Conservation (phyloP, 306 rosid genomes). For the Vigna angularis region DNA sequence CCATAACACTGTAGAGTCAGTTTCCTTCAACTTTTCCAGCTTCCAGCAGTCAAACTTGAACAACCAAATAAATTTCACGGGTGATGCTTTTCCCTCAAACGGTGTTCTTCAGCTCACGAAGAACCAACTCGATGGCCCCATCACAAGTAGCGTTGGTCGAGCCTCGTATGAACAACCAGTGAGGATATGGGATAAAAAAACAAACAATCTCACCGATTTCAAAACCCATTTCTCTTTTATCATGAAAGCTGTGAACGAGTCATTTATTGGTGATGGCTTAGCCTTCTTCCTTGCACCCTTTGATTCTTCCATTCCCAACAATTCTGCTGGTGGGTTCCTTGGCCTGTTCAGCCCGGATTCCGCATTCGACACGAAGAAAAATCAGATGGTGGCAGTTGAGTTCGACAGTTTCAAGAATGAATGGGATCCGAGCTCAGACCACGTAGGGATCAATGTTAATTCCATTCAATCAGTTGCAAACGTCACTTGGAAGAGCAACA, state of each 20-base stretch:
- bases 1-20: slow-evolving; percentile 41
- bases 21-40: slow-evolving; percentile 58
- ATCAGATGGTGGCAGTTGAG: slow-evolving; percentile 75
- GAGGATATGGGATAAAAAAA: slow-evolving; percentile 61
- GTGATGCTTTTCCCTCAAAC: slow-evolving; percentile 58
- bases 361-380: slow-evolving; percentile 45
- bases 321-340: slow-evolving; percentile 68
- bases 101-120: slow-evolving; percentile 67
- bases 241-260: slow-evolving; percentile 37
- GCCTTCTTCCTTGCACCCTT: slow-evolving; percentile 73
- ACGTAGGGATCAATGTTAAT: slow-evolving; percentile 72
- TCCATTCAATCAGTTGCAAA: slow-evolving; percentile 57
- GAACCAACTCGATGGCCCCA: slow-evolving; percentile 54
- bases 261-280: slow-evolving; percentile 61
- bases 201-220: slow-evolving; percentile 61
- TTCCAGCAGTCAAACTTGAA: slow-evolving; percentile 47
- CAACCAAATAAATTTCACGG: slow-evolving; percentile 45
- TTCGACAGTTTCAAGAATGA: slow-evolving; percentile 55
- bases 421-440: slow-evolving; percentile 72
- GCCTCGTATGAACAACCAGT: slow-evolving; percentile 59
- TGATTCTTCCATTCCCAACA: slow-evolving; percentile 53
- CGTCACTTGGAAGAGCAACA: slow-evolving; percentile 57
- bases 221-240: slow-evolving; percentile 76
- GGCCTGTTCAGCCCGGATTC: slow-evolving; percentile 53
- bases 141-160: slow-evolving; percentile 63